Base-by-base conservation (phyloP, 1,284 basidiomycete species). In the Tremellales sp. region DNA sequence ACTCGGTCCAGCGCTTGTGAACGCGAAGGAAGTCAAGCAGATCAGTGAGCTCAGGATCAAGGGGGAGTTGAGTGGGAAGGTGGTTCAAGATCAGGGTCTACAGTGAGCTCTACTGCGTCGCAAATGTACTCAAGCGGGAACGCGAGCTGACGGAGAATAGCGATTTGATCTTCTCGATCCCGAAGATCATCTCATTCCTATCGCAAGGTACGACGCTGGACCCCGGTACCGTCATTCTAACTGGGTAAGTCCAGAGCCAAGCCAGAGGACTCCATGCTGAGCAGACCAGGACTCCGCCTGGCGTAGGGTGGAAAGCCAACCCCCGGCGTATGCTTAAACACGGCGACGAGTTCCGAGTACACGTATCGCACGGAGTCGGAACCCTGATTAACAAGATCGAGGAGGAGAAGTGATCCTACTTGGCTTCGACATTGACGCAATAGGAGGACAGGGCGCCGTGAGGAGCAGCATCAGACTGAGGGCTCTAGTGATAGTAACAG, bases 151-250 rank as follows among this genome's bases (percentile, higher is more conserved):
- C n/a, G n/a, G n/a, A n/a, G n/a, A n/a, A n/a, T 33, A 75, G 70
- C 55, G 74, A 76, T 48, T 54, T 76, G 24, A 75, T 76, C 60
- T 76, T 76, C 51, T 59, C 63, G 6, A 61, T 75, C 17, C 73
- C 73, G 19, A 67, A 73, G 48, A 72, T 76, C 54, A 64, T 77
- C 50, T 78, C 87, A 0, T 86, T 84, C 77, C 80, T 92, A 29
- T 89, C 87, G 0, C 84, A 89, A 65, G 89, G 85, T 1, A 89
- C 89, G 3, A 94, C 90, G 0, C 81, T 96, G 22, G 81, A 83
- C 53, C 82, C 87, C 0, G 91, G 90, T 1, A 84, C 85, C 0
- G 76, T 92, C 54, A 86, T 92, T 61, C 79, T 89, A 60, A 91
- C 88, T 43, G 68, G 70, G 31, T 68, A 22, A 44, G 52, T 43